Evolutionary conservation across 2,329 filamentous ascomycete species (phyloP), one percentile per base, ranked within the genome.

Genomic region (Polytolypa hystricis): DNA sequence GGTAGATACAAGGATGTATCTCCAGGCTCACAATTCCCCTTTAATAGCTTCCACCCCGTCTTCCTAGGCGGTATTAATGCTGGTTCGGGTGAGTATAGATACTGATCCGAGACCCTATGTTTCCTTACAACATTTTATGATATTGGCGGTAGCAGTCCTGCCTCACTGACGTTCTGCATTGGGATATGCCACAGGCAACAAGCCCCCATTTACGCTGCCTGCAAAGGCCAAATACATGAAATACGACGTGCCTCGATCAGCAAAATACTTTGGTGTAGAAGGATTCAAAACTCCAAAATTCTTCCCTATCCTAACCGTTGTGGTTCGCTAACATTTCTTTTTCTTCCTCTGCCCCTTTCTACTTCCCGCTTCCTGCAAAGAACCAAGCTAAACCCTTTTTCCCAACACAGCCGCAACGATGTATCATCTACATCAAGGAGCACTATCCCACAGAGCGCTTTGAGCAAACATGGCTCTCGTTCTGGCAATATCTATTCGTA

Each of bases 151-250:
- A n/a, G n/a, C n/a, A n/a, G n/a, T n/a, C n/a, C n/a, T n/a, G n/a
- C n/a, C n/a, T n/a, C n/a, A n/a, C n/a, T n/a, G n/a, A n/a, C n/a
- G n/a, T n/a, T n/a, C n/a, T n/a, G n/a, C n/a, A n/a, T n/a, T n/a
- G n/a, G n/a, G n/a, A n/a, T n/a, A n/a, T n/a, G n/a, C n/a, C n/a
- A 18, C 45, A 74, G 79, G 80, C 33, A 89, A 91, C 56, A 74
- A 74, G 45, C 82, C 83, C 0, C 83, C 84, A 1, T 86, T 81
- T 79, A 66, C 66, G 0, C 64, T 83, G 19, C 73, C 77, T 2
- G 76, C 74, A 29, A 87, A 87, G 63, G 77, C 71, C 15, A 55
- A 51, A 1, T 79, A 84, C 50, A 64, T 70, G 33, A 48, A 48
- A 17, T 70, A 62, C 40, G 73, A 77, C 47, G 49, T 49, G 3